Conservation (phyloP, 2,329 filamentous ascomycete genomes). For the Monosporascus sp. region DNA sequence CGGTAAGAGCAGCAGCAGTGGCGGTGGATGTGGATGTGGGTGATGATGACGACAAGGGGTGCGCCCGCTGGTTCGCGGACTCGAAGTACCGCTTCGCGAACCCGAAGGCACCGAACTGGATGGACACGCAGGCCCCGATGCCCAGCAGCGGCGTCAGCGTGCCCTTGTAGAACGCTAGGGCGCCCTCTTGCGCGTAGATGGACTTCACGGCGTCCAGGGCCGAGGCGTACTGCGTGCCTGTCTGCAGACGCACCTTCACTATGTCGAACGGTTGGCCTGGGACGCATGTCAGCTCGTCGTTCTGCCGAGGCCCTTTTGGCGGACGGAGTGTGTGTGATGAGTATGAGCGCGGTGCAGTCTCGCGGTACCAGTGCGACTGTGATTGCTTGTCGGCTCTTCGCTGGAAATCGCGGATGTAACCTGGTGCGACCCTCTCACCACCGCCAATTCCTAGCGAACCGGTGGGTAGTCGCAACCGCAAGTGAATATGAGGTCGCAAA, state of each 20-base stretch:
- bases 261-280: conserved; percentile 76
- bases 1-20: conserved; percentile 12
- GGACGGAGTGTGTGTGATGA: too few relatives aligned
- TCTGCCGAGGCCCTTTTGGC: too few relatives aligned
- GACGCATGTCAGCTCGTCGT: background rate
- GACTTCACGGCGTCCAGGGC: conserved; percentile 75
- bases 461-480: too few relatives aligned
- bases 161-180: conserved; percentile 91
- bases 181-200: conserved; percentile 84
- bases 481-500: too few relatives aligned
- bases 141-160: conserved; percentile 91
- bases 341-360: background rate
- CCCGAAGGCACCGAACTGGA: conserved; percentile 98
- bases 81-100: conserved; percentile 84
- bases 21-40: conserved; percentile 53
- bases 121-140: conserved; percentile 95
- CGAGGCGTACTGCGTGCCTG: conserved; percentile 71
- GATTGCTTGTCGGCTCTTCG: background rate
- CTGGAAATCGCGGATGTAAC: background rate
- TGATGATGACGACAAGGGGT: conserved; percentile 44
- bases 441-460: background rate
- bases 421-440: background rate
- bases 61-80: conserved; percentile 57
- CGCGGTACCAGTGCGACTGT: background rate
- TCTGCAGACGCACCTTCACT: conserved; percentile 95